Conservation (phyloP, 306 rosid species). For the Pueraria montana region DNA sequence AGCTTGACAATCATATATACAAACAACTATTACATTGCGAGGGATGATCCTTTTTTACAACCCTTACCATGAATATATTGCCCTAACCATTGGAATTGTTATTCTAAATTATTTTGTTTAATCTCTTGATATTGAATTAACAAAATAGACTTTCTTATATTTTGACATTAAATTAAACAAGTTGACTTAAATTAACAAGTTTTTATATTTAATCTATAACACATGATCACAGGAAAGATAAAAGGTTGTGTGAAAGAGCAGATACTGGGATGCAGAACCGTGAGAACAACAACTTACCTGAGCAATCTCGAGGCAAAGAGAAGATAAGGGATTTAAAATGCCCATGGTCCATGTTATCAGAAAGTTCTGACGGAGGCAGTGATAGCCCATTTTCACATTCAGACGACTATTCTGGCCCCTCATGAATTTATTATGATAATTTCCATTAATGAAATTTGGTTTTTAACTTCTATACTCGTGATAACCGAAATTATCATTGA, state of each 20-base stretch:
- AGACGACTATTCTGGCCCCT: not conserved
- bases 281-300: not conserved
- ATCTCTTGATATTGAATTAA: too few species aligned
- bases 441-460: not conserved
- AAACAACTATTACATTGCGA: too few species aligned
- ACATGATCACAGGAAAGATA: not conserved
- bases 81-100: too few species aligned
- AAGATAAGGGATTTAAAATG: not conserved
- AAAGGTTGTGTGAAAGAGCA: not conserved
- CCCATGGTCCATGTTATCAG: not conserved
- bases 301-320: not conserved
- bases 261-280: not conserved
- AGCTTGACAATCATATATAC: too few species aligned
- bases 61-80: too few species aligned
- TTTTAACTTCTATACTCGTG: not conserved
- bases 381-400: not conserved
- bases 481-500: not conserved
- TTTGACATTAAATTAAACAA: too few species aligned
- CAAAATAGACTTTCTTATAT: not conserved
- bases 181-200: too few species aligned
- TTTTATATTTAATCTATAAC: not conserved
- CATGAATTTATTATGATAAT: not conserved
- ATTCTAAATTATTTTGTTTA: too few species aligned
- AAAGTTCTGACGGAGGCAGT: not conserved
- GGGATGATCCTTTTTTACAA: too few species aligned